Conservation (phyloP, 768 basidiomycete genomes). For the Suillus occidentalis region DNA sequence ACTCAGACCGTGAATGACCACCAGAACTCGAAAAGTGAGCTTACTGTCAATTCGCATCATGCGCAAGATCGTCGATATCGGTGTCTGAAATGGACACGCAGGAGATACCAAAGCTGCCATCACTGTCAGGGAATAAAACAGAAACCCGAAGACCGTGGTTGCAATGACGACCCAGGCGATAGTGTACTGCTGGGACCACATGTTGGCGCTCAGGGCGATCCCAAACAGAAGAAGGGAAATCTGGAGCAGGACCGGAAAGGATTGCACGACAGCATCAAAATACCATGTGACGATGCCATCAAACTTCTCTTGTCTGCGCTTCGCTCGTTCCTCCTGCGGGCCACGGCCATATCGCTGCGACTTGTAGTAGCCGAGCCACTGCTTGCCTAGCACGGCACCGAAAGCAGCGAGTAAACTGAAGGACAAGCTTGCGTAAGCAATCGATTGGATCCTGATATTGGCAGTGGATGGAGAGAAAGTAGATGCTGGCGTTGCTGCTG, state of each 20-base stretch:
- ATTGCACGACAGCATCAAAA: slow-evolving; percentile 11
- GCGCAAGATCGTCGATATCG: background rate
- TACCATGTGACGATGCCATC: slow-evolving; percentile 13
- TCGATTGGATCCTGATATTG: background rate
- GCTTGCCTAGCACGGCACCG: slow-evolving; percentile 16
- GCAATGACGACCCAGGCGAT: slow-evolving; percentile 3
- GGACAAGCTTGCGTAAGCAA: slow-evolving; percentile 14
- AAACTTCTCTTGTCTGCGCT: slow-evolving; percentile 10
- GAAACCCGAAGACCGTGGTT: background rate
- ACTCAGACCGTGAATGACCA: too few relatives aligned
- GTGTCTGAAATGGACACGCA: slow-evolving; percentile 7
- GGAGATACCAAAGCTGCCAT: slow-evolving; percentile 5
- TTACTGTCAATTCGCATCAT: too few relatives aligned
- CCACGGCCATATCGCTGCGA: slow-evolving; percentile 1
- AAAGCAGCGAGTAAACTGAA: slow-evolving; percentile 13
- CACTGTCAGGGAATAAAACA: slow-evolving; percentile 5
- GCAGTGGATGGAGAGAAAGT: background rate
- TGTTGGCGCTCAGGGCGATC: slow-evolving; percentile 7
- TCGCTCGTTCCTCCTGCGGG: slow-evolving; percentile 10
- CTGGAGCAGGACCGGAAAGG: slow-evolving; percentile 14
- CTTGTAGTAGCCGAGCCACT: slow-evolving; percentile 12
- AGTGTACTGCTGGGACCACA: background rate
- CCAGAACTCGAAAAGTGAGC: too few relatives aligned
- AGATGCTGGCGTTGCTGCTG: background rate
- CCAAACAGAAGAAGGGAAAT: slow-evolving; percentile 13